phyloP scores from a whole-genome alignment of 225 moss, liverwort and hornwort species.

The Neckera pumila region DNA sequence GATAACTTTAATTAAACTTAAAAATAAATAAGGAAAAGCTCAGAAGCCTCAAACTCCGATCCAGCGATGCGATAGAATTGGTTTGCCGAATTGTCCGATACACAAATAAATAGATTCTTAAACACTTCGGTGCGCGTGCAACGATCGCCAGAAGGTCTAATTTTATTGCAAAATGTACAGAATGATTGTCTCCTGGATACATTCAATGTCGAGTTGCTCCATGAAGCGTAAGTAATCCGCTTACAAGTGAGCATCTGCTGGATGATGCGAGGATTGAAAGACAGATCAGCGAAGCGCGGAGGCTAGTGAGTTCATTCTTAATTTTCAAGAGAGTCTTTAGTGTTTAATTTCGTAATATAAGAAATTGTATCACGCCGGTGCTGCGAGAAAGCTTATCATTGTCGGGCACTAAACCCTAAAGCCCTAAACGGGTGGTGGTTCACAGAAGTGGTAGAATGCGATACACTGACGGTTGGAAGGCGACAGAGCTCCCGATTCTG shows the following conservation, averaged over 20 bases:
- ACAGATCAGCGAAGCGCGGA: not conserved
- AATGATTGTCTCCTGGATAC: not conserved
- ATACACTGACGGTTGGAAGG: not conserved
- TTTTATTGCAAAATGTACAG: not conserved
- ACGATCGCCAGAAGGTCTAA: not conserved
- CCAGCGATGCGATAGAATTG: not conserved
- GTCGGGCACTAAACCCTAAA: not conserved
- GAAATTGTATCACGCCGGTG: not conserved
- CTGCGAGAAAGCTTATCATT: not conserved
- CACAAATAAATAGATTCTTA: too few species aligned
- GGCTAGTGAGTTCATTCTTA: too few species aligned
- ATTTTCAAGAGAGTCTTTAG: not conserved
- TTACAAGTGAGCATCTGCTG: not conserved
- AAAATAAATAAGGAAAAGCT: not conserved
- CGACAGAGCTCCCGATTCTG: not conserved
- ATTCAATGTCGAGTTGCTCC: not conserved
- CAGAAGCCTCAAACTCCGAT: not conserved
- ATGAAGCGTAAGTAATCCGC: not conserved
- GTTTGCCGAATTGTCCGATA: too few species aligned
- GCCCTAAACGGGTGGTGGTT: not conserved
- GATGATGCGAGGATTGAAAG: not conserved
- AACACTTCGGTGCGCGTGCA: too few species aligned
- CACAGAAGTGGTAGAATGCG: not conserved
- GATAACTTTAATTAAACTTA: not conserved
- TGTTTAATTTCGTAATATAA: too few species aligned